Evolutionary conservation across 495 filamentous ascomycete species (phyloP), one percentile per base, ranked within the genome.

Genomic region (Hyaloscypha finlandica): DNA sequence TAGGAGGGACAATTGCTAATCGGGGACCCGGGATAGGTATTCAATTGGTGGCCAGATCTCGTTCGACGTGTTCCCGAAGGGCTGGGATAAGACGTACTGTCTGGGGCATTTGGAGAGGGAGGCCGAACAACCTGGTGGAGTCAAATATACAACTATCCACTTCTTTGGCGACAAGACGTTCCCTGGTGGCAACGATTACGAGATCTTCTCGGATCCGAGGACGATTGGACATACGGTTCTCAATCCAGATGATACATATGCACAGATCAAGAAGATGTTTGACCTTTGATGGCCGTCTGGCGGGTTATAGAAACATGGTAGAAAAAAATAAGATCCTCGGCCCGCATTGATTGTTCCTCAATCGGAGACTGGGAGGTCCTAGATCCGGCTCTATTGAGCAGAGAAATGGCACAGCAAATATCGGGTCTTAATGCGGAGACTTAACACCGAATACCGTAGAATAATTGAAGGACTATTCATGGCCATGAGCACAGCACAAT

Each of bases 71-170:
- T 99, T 99, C 84, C 95, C 95, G 60, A 88, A 80, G 2, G 95
- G 95, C 71, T 99, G 95, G 95, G 94, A 99, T 79, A 99, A 98
- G 85, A 96, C 91, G n/a, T 99, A 94, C 82, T 97, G 94, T 78
- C 81, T 99, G 70, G 84, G 86, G 72, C 93, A 97, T 77, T 76
- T 99, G 35, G 90, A 91, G 79, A 85, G 86, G 62, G 95, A 98
- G 76, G 91, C 90, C 74, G 81, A 87, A 70, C 78, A 81, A 68
- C 79, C 82, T 8, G 85, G 83, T 65, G 92, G 91, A 48, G 79
- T 92, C 64, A 77, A 89, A 9, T 99, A 93, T 79, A 90, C 84
- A 63, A 93, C 87, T 30, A 90, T 98, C 73, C 95, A 98, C 82
- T 99, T 98, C 86, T 98, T 98, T 76, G 95, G 95, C 55, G 95